Conservation (phyloP, 805 yeast genomes). For the Candida hungchunana region DNA sequence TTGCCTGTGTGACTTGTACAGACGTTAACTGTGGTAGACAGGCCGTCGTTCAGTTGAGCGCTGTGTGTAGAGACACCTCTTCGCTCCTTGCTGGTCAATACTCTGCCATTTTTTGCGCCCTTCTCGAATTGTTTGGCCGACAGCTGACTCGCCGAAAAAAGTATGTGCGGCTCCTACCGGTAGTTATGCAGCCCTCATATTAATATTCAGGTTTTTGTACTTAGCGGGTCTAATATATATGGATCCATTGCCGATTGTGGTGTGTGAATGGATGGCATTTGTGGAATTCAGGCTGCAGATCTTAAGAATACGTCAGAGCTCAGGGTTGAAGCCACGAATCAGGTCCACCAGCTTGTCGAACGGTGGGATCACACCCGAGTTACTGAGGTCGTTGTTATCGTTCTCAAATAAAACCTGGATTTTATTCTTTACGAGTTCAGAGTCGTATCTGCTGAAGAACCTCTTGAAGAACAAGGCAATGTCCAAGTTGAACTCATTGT, state of each 20-base stretch:
- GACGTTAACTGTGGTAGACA: too few species aligned
- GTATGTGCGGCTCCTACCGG: constrained; percentile 5
- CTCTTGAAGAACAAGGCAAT: constrained; percentile 42
- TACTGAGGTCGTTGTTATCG: constrained; percentile 23
- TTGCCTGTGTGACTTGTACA: too few species aligned
- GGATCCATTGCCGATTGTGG: too few species aligned
- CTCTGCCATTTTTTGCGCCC: background rate
- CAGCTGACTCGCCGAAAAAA: constrained; percentile 11
- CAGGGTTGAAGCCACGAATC: constrained; percentile 2
- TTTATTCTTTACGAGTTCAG: constrained; percentile 28
- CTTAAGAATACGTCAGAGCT: background rate
- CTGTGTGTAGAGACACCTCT: background rate
- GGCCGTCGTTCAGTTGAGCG: too few species aligned
- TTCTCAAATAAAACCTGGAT: constrained; percentile 26
- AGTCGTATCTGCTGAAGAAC: constrained; percentile 34
- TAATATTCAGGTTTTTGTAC: too few species aligned
- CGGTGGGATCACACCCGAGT: constrained; percentile 26
- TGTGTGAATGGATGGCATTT: too few species aligned
- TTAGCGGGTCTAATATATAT: too few species aligned
- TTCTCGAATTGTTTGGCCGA: constrained; percentile 11
- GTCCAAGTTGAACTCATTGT: constrained; percentile 46
- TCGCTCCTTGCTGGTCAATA: background rate
- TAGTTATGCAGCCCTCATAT: too few species aligned
- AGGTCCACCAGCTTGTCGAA: constrained; percentile 22
- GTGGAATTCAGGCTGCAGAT: too few species aligned